Evolutionary conservation across 768 basidiomycete genomes (phyloP).

Genomic region (Cystobasidium onofrii): DNA sequence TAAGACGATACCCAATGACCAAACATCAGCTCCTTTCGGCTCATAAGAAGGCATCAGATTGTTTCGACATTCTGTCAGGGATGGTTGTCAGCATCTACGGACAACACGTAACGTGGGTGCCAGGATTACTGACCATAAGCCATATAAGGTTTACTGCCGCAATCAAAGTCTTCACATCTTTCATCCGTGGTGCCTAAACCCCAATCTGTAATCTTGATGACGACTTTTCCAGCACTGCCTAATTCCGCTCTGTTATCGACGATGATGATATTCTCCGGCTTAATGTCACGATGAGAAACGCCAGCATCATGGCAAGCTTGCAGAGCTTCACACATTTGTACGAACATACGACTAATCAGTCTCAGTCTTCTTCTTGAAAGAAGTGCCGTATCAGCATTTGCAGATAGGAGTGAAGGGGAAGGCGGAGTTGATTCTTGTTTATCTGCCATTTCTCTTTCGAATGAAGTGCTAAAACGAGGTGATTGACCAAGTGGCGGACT

Average conservation of each 20-base stretch:
- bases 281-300: constrained; percentile 95
- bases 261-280: constrained; percentile 58
- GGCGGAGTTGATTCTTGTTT: constrained; percentile 59
- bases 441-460: constrained; percentile 3
- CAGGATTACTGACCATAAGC: constrained; percentile 68
- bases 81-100: no score
- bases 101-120: no score
- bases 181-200: constrained; percentile 83
- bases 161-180: constrained; percentile 91
- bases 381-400: constrained; percentile 62
- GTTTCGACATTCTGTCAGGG: constrained; percentile 93
- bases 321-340: constrained; percentile 97
- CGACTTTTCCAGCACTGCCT: constrained; percentile 50
- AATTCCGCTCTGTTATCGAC: constrained; percentile 40
- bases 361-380: constrained; percentile 80
- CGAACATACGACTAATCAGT: constrained; percentile 93
- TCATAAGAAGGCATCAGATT: constrained; percentile 89
- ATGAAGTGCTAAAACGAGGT: background rate
- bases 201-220: constrained; percentile 96
- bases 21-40: constrained; percentile 92
- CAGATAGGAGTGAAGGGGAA: constrained; percentile 82
- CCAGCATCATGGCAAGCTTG: constrained; percentile 82
- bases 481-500: constrained; percentile 13
- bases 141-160: constrained; percentile 98
- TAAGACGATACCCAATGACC: constrained; percentile 96